phyloP scores from a whole-genome alignment of 192 early-diverging fungal genomes.

The Backusella circina region DNA sequence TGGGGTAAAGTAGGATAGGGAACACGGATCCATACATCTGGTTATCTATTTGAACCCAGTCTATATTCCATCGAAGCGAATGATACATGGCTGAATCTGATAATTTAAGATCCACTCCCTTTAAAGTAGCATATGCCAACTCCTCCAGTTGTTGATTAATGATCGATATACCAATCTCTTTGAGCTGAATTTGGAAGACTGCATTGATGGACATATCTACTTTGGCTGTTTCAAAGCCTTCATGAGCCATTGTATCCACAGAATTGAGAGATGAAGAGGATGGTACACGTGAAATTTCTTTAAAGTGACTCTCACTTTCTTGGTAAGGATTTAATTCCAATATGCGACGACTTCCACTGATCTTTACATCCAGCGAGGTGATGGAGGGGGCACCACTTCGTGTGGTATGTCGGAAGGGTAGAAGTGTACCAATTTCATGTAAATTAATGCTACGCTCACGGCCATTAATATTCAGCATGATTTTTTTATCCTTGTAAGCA shows the following conservation, averaged over 20 bases:
- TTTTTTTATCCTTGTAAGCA: conserved; percentile 60
- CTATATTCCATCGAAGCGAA: conserved; percentile 69
- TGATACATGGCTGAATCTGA: conserved; percentile 82
- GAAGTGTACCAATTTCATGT: conserved; percentile 85
- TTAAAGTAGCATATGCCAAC: conserved; percentile 79
- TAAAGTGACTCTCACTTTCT: conserved; percentile 61
- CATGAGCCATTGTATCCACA: conserved; percentile 6
- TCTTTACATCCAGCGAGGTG: conserved; percentile 74
- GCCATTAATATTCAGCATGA: conserved; percentile 77
- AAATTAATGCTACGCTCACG: conserved; percentile 76
- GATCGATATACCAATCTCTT: conserved; percentile 90
- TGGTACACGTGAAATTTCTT: conserved; percentile 3
- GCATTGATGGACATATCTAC: conserved; percentile 46
- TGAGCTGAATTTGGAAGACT: conserved; percentile 70
- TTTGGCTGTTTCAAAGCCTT: conserved; percentile 53
- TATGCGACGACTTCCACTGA: conserved; percentile 63
- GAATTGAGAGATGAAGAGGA: conserved; percentile 3
- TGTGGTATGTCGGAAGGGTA: conserved; percentile 77
- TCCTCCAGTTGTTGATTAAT: conserved; percentile 80
- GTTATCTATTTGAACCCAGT: conserved; percentile 97
- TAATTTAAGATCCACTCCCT: conserved; percentile 71
- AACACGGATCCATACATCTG: conserved; percentile 84
- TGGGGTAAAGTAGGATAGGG: conserved; percentile 95
- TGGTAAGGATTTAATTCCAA: conserved; percentile 65
- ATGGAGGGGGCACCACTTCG: conserved; percentile 32